A percentile compares a stretch with the other conserved stretches of the same genome.
Evolutionary conservation across 2,329 filamentous ascomycete species (phyloP).

Genomic region (Trichophyton verrucosum): DNA sequence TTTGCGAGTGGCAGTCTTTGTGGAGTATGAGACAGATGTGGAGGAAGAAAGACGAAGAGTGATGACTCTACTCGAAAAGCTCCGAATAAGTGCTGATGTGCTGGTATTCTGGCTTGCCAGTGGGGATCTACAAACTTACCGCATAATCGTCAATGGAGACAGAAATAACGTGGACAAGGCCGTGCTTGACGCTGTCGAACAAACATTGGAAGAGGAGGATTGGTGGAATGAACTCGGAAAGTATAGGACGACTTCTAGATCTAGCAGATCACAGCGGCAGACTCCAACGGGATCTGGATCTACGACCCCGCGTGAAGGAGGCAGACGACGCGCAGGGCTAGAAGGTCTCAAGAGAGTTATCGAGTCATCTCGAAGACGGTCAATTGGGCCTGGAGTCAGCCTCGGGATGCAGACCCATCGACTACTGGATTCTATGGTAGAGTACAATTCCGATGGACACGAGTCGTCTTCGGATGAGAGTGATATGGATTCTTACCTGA

Average conservation of each 20-base stretch:
- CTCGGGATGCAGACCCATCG: conserved; percentile 66
- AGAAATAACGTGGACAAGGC: conserved; percentile 40
- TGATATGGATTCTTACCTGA: conserved; percentile 31
- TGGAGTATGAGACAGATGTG: conserved; percentile 77
- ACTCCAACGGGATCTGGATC: conserved; percentile 25
- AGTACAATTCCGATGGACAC: conserved; percentile 30
- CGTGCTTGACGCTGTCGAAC: conserved; percentile 49
- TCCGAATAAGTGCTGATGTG: conserved; percentile 69
- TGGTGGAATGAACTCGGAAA: conserved; percentile 72
- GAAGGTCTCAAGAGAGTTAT: conserved; percentile 51
- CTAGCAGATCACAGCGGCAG: conserved; percentile 10
- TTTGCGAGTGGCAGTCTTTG: conserved; percentile 71
- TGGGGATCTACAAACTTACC: conserved; percentile 59
- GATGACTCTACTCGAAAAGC: conserved; percentile 60
- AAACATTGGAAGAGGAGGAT: conserved; percentile 55
- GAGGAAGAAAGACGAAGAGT: conserved; percentile 64
- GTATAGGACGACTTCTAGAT: conserved; percentile 20
- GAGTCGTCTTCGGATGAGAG: conserved; percentile 31
- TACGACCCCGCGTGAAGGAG: conserved; percentile 39
- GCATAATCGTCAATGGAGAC: conserved; percentile 64
- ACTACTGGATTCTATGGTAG: conserved; percentile 50
- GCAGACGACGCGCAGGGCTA: conserved; percentile 36
- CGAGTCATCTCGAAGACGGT: conserved; percentile 42
- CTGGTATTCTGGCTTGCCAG: conserved; percentile 71
- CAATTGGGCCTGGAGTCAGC: conserved; percentile 48